Base-by-base conservation (phyloP, 495 filamentous ascomycete genomes). In the Sordaria brevicollis region DNA sequence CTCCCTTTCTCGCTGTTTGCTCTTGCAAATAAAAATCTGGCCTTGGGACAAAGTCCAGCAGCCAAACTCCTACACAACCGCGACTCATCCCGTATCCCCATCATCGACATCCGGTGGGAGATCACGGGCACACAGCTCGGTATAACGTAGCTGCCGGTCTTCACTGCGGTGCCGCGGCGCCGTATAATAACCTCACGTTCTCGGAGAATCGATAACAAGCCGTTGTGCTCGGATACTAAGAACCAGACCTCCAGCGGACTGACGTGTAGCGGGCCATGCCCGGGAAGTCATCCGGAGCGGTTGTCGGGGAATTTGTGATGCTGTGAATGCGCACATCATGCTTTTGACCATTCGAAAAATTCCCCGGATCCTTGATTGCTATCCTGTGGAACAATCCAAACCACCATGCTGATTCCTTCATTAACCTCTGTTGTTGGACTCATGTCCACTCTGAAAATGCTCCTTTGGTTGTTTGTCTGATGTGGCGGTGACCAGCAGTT, bases 101-200 rank as follows among this genome's bases (percentile, higher is more conserved):
- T 86, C 69, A 71, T 74, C 31, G 81, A 86, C 72, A 78, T 89
- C 62, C 81, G 76, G 35, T 89, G 84, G 83, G 79, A 83, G 67
- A 83, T 88, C 70, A 84, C 81, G 2, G 86, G 86, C 6, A 88
- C 86, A 4, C 79, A 80, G 35, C 41, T 25, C 41, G 41, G 11
- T 49, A 25, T 25, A 25, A 49, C 19, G 41, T 49, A 2, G 19
- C 19, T 49, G 41, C 74, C 81, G 35, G 87, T 85, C 72, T 87
- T 88, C 72, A 82, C 87, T 31, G 86, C 81, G 1, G 79, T 81
- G 15, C 78, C 33, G 72, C 78, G 0, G 81, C 80, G 25, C 86
- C 83, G 5, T 87, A 86, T 71, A 79, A 80, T 69, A 76, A 80
- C 17, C 76, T 84, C 68, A 54, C 76, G 43, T 88, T 88, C 72